Evolutionary conservation across 2,329 filamentous ascomycete species (phyloP).

Genomic region (Sphaerostilbella broomeana): DNA sequence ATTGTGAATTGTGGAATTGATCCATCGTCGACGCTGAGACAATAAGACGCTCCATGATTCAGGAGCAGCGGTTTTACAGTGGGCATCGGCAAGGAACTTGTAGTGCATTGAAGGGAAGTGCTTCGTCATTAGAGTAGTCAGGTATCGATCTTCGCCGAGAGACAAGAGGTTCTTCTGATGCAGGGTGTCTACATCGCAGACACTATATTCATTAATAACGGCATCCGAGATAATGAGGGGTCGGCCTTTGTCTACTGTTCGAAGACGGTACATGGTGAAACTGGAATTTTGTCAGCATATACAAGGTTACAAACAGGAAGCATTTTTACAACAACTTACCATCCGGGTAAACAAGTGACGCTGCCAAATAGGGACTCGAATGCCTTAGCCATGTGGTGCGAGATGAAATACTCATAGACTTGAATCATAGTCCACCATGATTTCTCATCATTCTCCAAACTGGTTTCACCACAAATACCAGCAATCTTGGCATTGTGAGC

Average conservation of each 20-base stretch:
- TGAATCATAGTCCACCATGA: conserved; percentile 99
- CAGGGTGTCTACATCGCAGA: conserved; percentile 85
- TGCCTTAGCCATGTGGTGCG: conserved; percentile 91
- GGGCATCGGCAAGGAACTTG: conserved; percentile 92
- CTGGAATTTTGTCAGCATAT: conserved; percentile 38
- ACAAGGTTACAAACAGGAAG: neutral
- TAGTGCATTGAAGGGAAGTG: conserved; percentile 93
- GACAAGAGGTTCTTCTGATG: conserved; percentile 95
- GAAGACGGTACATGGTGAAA: conserved; percentile 98
- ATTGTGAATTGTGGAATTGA: conserved; percentile 98
- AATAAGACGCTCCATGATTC: conserved; percentile 90
- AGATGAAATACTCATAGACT: conserved; percentile 99
- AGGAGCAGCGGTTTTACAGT: conserved; percentile 87
- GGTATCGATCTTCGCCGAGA: conserved; percentile 91
- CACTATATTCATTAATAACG: conserved; percentile 80
- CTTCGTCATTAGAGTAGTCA: conserved; percentile 97
- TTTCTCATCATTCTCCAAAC: conserved; percentile 87
- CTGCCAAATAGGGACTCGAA: conserved; percentile 97
- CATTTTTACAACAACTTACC: conserved; percentile 56
- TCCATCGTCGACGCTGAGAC: conserved; percentile 98
- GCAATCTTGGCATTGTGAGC: conserved; percentile 93
- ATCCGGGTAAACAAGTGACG: conserved; percentile 97
- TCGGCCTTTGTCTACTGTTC: conserved; percentile 88
- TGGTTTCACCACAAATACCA: conserved; percentile 95
- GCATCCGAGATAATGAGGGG: conserved; percentile 89